Conservation (phyloP, 768 basidiomycete genomes). For the Leccinum variicolor region DNA sequence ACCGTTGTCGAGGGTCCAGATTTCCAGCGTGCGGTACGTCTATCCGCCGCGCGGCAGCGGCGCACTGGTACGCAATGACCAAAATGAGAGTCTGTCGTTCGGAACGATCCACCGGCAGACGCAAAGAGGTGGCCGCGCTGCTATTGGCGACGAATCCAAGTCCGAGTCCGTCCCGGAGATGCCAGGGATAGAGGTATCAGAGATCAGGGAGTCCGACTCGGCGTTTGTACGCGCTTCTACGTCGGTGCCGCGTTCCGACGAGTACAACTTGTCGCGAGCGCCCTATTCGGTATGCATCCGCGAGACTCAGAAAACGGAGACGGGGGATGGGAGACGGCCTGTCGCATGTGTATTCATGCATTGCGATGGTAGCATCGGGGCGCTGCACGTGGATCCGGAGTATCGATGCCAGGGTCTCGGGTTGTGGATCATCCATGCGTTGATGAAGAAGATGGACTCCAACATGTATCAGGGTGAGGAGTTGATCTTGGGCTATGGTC, state of each 20-base stretch:
- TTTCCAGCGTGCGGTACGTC: not conserved
- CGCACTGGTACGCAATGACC: not conserved
- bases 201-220: slow-evolving; percentile 12
- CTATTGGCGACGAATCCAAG: not conserved
- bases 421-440: slow-evolving; percentile 4
- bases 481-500: not conserved
- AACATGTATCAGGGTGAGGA: not conserved
- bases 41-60: not conserved
- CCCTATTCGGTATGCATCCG: slow-evolving; percentile 24
- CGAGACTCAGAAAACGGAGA: not conserved
- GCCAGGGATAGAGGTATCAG: not conserved
- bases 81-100: not conserved
- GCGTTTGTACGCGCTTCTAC: slow-evolving; percentile 8
- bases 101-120: not conserved
- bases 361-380: slow-evolving; percentile 20
- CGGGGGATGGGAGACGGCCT: not conserved
- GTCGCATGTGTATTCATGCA: slow-evolving; percentile 18
- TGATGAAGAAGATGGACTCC: slow-evolving; percentile 11
- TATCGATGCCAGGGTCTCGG: slow-evolving; percentile 13
- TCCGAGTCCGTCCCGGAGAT: not conserved
- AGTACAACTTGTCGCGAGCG: slow-evolving; percentile 19
- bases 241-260: slow-evolving; percentile 14
- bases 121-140: not conserved
- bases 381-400: slow-evolving; percentile 6
- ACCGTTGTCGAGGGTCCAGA: slow-evolving; percentile 2